These are phyloP conservation scores for Scedosporium aurantiacum DNA, from an alignment of 2,329 filamentous ascomycete species.

Conservation along the genomic window DNA sequence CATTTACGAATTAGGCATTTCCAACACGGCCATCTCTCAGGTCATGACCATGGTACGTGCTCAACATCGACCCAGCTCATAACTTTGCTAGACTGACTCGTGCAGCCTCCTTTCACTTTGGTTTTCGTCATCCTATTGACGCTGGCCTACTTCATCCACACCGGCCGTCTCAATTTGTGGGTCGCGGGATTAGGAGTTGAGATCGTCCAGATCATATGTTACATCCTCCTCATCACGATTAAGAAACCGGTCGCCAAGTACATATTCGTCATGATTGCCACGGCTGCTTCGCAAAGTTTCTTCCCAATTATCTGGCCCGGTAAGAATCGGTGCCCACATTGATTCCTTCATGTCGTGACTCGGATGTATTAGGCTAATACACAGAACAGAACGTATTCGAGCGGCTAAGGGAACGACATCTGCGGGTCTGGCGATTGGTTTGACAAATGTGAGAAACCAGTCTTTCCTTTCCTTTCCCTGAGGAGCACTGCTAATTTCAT, in stretches of 20 bases:
- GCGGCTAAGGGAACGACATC: constrained; percentile 26
- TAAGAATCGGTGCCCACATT: constrained; percentile 5
- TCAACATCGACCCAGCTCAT: neutral
- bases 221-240: constrained; percentile 26
- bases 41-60: constrained; percentile 16
- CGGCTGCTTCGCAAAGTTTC: constrained; percentile 25
- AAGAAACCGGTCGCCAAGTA: constrained; percentile 23
- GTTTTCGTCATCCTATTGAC: constrained; percentile 17
- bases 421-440: constrained; percentile 24
- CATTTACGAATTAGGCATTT: constrained; percentile 18
- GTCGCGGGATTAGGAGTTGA: constrained; percentile 18
- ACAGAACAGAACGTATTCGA: constrained; percentile 21
- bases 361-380: neutral
- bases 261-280: constrained; percentile 27
- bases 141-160: constrained; percentile 14
- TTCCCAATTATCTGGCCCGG: constrained; percentile 27
- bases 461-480: neutral
- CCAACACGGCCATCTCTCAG: constrained; percentile 16
- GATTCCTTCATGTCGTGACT: neutral
- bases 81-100: neutral
- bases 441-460: constrained; percentile 19
- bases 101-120: constrained; percentile 12
- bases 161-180: constrained; percentile 14
- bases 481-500: neutral
- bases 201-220: constrained; percentile 23